phyloP scores from a whole-genome alignment of 2,329 filamentous ascomycete species.

The Fusarium nanum region DNA sequence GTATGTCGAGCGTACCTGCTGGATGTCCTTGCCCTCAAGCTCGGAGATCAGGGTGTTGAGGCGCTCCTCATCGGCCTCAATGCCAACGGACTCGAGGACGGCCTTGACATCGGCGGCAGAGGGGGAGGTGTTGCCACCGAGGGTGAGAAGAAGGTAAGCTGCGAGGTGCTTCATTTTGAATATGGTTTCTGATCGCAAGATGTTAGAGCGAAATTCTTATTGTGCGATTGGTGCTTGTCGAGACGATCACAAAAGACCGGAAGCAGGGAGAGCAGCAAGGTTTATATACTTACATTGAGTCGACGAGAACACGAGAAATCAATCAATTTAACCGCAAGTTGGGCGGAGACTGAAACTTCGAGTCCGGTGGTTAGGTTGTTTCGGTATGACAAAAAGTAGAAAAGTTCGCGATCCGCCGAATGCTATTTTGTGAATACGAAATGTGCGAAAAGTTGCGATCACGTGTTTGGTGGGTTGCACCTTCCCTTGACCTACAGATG shows the following conservation, averaged over 20 bases:
- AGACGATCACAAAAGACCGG: neutral
- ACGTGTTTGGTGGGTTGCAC: conserved; percentile 14
- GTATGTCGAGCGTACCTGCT: conserved; percentile 76
- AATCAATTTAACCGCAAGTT: conserved; percentile 99
- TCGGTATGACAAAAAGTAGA: conserved; percentile 49
- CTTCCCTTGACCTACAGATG: conserved; percentile 10
- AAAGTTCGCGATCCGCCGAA: conserved; percentile 45
- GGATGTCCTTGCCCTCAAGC: conserved; percentile 92
- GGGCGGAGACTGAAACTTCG: conserved; percentile 99
- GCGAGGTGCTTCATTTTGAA: conserved; percentile 99
- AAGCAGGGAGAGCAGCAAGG: neutral
- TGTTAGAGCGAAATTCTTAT: conserved; percentile 38
- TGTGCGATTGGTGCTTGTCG: conserved; percentile 13
- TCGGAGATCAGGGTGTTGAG: conserved; percentile 88
- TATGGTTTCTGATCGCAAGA: conserved; percentile 50
- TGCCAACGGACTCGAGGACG: conserved; percentile 93
- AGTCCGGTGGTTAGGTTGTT: conserved; percentile 69
- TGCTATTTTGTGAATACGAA: conserved; percentile 20
- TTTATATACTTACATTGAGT: conserved; percentile 51
- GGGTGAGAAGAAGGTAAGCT: conserved; percentile 96
- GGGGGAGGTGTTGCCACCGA: conserved; percentile 91
- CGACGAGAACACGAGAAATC: conserved; percentile 84
- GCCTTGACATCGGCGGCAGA: conserved; percentile 86
- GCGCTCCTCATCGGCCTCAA: conserved; percentile 91
- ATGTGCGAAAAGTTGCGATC: neutral